These are phyloP conservation scores for Taxillus chinensis DNA, from an alignment of 164 flowering plant genomes.

Conservation along the genomic window DNA sequence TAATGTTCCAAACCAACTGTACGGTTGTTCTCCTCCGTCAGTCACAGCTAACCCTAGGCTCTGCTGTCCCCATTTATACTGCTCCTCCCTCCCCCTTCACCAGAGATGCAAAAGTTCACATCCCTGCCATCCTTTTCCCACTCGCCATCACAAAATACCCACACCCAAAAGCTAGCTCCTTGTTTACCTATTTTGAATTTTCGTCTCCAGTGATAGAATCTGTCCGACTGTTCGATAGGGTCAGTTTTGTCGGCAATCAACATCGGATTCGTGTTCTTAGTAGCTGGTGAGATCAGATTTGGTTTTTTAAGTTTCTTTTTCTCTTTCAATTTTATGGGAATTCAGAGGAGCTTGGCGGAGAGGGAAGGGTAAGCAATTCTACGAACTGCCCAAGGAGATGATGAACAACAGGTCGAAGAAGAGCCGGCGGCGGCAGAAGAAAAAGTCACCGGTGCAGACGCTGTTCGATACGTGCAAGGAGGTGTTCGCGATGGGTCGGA, in stretches of 20 bases:
- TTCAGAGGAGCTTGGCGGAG: slow-evolving; percentile 18
- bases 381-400: slow-evolving; percentile 19
- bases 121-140: slow-evolving; percentile 6
- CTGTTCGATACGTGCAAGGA: slow-evolving; percentile 45
- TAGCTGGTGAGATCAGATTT: background rate
- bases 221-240: too few species aligned
- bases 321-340: slow-evolving; percentile 26
- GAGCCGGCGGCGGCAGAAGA: slow-evolving; percentile 27
- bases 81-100: slow-evolving; percentile 3
- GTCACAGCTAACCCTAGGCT: slow-evolving; percentile 8
- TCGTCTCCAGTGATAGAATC: background rate
- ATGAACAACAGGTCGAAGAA: slow-evolving; percentile 23
- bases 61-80: slow-evolving; percentile 11
- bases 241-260: too few species aligned
- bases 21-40: slow-evolving; percentile 4
- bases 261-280: background rate
- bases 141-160: background rate
- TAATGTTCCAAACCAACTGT: slow-evolving; percentile 14
- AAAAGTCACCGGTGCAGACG: slow-evolving; percentile 28
- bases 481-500: slow-evolving; percentile 32
- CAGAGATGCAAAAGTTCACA: slow-evolving; percentile 10
- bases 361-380: slow-evolving; percentile 18
- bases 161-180: background rate
- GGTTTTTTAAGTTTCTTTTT: background rate
- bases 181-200: background rate